These are phyloP conservation scores for Fusarium nisikadoi DNA, from an alignment of 2,329 filamentous ascomycete species.

Conservation along the genomic window DNA sequence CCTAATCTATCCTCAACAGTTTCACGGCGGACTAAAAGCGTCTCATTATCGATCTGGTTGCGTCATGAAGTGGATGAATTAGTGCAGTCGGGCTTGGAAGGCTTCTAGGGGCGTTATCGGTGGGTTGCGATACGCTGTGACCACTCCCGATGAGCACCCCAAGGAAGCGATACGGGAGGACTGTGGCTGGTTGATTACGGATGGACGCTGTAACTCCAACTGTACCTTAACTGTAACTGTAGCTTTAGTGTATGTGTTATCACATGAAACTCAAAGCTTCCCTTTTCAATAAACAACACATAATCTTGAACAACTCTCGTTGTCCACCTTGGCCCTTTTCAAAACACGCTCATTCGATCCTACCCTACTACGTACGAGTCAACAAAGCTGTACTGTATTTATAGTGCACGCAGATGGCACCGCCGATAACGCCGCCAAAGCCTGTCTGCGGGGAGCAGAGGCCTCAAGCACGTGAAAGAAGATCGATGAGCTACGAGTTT, in stretches of 20 bases:
- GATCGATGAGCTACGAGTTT: slow-evolving; percentile 47
- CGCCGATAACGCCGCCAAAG: slow-evolving; percentile 31
- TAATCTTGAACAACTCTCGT: slow-evolving; percentile 3
- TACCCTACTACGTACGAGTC: neutral
- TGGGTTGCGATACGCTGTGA: slow-evolving; percentile 32
- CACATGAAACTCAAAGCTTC: slow-evolving; percentile 19
- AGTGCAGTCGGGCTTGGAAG: slow-evolving; percentile 15
- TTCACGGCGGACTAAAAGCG: slow-evolving; percentile 4
- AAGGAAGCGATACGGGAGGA: neutral
- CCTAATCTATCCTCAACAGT: neutral
- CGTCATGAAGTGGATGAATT: slow-evolving; percentile 33
- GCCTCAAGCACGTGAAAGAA: slow-evolving; percentile 35
- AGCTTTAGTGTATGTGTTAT: slow-evolving; percentile 15
- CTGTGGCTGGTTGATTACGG: slow-evolving; percentile 2
- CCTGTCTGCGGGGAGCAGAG: slow-evolving; percentile 32
- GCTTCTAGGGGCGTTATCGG: slow-evolving; percentile 30
- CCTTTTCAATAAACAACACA: slow-evolving; percentile 6
- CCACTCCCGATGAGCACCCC: slow-evolving; percentile 16
- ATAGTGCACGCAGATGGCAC: slow-evolving; percentile 23
- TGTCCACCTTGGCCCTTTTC: neutral
- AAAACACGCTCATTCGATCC: neutral
- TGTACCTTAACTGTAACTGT: neutral
- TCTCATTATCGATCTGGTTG: slow-evolving; percentile 20
- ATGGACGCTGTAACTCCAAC: neutral
- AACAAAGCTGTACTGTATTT: neutral